phyloP scores from a whole-genome alignment of 371 early-diverging fungal genomes.

The Apophysomyces sp. region DNA sequence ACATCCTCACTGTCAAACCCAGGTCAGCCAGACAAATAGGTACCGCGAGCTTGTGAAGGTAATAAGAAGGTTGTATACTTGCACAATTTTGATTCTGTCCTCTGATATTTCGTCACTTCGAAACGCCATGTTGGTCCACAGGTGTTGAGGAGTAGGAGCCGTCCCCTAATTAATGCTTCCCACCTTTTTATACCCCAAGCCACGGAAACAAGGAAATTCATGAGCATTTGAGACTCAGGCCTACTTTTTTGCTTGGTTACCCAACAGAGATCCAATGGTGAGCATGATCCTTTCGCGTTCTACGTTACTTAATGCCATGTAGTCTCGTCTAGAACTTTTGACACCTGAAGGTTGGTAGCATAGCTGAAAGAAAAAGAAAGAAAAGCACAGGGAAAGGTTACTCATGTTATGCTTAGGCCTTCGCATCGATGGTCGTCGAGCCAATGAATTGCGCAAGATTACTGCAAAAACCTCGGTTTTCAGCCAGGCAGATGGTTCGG shows the following conservation, averaged over 20 bases:
- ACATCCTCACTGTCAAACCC: neutral
- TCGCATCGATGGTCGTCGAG: constrained; percentile 92
- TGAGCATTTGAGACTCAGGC: neutral
- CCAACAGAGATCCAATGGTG: neutral
- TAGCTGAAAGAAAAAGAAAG: too few relatives aligned
- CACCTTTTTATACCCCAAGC: too few relatives aligned
- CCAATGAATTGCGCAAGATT: constrained; percentile 87
- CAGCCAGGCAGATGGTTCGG: constrained; percentile 88
- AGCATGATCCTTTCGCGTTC: neutral
- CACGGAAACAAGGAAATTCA: neutral
- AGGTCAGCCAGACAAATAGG: neutral
- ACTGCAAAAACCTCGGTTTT: constrained; percentile 78
- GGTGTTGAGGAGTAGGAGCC: too few relatives aligned
- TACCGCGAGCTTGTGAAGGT: neutral
- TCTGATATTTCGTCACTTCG: neutral
- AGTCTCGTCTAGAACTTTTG: constrained; percentile 66
- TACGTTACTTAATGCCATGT: constrained; percentile 6
- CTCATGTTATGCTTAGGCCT: constrained; percentile 56
- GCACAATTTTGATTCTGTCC: constrained; percentile 2
- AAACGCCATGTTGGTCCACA: neutral
- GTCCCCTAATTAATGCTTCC: too few relatives aligned
- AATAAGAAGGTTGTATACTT: neutral
- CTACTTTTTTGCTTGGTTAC: neutral
- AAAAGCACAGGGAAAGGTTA: too few relatives aligned
- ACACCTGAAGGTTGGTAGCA: constrained; percentile 58